Conservation (phyloP, 2,329 filamentous ascomycete genomes). For the Diaporthe amygdali region DNA sequence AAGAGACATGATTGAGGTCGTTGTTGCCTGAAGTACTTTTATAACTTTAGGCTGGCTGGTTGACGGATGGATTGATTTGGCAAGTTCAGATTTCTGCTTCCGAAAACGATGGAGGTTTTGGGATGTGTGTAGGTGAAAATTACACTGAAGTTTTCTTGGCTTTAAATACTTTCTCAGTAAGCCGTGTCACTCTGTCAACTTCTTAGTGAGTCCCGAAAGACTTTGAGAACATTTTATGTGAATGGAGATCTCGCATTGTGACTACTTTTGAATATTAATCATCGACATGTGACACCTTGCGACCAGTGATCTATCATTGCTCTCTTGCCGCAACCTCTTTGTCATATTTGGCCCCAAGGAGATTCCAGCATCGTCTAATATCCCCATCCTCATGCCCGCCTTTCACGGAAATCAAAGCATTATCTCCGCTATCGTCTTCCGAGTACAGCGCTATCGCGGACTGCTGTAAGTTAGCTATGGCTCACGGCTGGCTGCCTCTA, state of each 20-base stretch:
- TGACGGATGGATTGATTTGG: neutral
- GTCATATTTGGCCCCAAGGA: conserved; percentile 9
- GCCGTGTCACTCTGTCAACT: neutral
- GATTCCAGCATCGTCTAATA: neutral
- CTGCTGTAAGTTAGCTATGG: neutral
- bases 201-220: too few relatives aligned
- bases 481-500: neutral
- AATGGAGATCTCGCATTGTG: neutral
- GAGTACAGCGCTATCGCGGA: neutral
- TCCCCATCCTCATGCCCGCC: neutral
- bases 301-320: neutral
- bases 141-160: too few relatives aligned
- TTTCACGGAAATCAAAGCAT: neutral
- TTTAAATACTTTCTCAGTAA: neutral
- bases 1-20: neutral
- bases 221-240: too few relatives aligned
- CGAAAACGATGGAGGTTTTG: neutral
- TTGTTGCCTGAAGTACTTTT: neutral
- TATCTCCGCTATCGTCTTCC: neutral
- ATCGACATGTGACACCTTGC: neutral
- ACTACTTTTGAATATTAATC: neutral
- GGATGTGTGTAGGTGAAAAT: too few relatives aligned
- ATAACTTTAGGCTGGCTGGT: neutral
- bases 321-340: neutral
- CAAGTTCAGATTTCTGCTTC: neutral